Evolutionary conservation across 23 red algal species (phyloP).

Genomic region (Gracilaria domingensis): DNA sequence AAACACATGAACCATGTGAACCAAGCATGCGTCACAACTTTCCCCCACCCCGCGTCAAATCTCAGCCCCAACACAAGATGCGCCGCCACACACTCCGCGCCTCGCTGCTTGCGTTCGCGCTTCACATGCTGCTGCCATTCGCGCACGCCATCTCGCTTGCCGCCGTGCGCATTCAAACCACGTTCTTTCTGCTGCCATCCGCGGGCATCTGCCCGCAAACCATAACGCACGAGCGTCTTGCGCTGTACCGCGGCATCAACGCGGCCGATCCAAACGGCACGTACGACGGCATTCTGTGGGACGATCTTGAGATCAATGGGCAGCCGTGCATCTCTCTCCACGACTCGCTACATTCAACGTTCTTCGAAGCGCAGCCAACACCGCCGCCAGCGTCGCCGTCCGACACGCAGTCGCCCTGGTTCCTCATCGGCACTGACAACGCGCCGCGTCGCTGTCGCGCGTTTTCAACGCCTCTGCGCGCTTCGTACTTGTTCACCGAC

Average conservation of each 20-base stretch:
- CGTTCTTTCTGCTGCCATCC: background rate
- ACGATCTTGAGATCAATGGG: background rate
- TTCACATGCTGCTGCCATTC: background rate
- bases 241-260: conserved; percentile 19
- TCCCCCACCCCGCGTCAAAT: too few species aligned
- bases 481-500: background rate
- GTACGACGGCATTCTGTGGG: background rate
- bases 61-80: too few species aligned
- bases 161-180: background rate
- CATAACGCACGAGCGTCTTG: background rate
- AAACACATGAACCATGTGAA: too few species aligned
- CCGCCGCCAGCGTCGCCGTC: background rate
- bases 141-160: background rate
- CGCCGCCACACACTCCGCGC: too few species aligned
- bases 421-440: background rate
- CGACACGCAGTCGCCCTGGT: background rate
- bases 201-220: background rate
- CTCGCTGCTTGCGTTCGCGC: background rate
- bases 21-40: too few species aligned
- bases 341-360: background rate
- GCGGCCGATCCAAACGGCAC: background rate
- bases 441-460: background rate
- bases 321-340: background rate
- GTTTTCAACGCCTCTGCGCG: background rate
- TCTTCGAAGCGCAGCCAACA: background rate